These are phyloP conservation scores for Russula sp. DNA, from an alignment of 768 basidiomycete genomes.

Conservation along the genomic window DNA sequence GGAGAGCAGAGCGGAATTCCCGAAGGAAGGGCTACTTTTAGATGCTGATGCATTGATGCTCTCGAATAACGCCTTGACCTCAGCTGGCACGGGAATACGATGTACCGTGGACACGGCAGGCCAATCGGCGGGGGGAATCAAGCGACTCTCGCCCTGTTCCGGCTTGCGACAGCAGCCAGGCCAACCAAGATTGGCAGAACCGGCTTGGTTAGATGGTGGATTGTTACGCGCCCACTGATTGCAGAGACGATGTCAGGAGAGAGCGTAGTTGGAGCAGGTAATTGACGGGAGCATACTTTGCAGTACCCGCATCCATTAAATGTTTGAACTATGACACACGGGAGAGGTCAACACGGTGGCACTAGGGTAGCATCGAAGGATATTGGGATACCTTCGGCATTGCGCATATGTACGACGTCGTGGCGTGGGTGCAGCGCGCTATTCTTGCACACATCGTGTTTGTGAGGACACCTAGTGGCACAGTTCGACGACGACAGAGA, in stretches of 20 bases:
- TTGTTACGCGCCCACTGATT: slow-evolving; percentile 63
- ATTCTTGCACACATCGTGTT: slow-evolving; percentile 70
- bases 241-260: slow-evolving; percentile 25
- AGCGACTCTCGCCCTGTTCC: slow-evolving; percentile 46
- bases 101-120: slow-evolving; percentile 71
- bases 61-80: slow-evolving; percentile 64
- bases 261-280: neutral
- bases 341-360: slow-evolving; percentile 22
- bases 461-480: slow-evolving; percentile 63
- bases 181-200: slow-evolving; percentile 72
- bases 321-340: slow-evolving; percentile 50
- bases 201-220: slow-evolving; percentile 47
- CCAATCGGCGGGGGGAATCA: slow-evolving; percentile 74
- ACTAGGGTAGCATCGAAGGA: slow-evolving; percentile 2
- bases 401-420: slow-evolving; percentile 75
- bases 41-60: slow-evolving; percentile 33
- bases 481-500: slow-evolving; percentile 24
- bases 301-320: slow-evolving; percentile 88
- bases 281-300: slow-evolving; percentile 51
- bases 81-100: slow-evolving; percentile 63
- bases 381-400: slow-evolving; percentile 67
- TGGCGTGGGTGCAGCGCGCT: slow-evolving; percentile 65
- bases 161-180: slow-evolving; percentile 88
- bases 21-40: slow-evolving; percentile 29
- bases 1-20: slow-evolving; percentile 14